Percentiles rank a stretch among this genome's conserved stretches.
phyloP scores from a whole-genome alignment of 257 asterid genomes.

The Lithospermum erythrorhizon region DNA sequence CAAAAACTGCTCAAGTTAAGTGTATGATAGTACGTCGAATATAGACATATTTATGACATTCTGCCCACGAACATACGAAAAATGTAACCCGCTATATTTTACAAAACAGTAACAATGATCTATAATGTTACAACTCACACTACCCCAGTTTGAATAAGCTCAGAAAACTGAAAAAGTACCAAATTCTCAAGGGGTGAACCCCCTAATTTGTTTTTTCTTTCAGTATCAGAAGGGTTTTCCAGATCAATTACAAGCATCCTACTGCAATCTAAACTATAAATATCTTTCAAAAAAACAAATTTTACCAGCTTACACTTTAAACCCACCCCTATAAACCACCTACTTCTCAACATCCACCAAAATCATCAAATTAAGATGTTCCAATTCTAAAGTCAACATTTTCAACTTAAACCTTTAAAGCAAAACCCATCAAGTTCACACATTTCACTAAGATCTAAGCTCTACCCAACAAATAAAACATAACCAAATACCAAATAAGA shows the following conservation, averaged over 20 bases:
- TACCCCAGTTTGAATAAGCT: background rate
- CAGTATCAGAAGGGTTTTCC: background rate
- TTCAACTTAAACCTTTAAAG: too few species aligned
- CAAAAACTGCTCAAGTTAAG: background rate
- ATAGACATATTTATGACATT: background rate
- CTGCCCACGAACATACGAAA: background rate
- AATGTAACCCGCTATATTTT: background rate
- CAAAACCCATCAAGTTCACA: background rate
- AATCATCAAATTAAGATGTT: background rate
- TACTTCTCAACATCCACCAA: background rate
- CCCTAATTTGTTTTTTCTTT: too few species aligned
- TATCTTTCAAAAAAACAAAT: background rate
- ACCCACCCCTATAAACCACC: background rate
- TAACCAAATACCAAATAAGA: background rate
- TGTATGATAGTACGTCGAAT: background rate
- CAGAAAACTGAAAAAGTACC: background rate
- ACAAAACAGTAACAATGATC: background rate
- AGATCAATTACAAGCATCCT: background rate
- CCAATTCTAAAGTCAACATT: background rate
- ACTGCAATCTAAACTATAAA: background rate
- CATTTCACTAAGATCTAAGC: background rate
- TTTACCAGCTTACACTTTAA: too few species aligned
- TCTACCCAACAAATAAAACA: background rate
- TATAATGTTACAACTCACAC: background rate
- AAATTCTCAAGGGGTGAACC: too few species aligned